These are phyloP conservation scores for Luffa aegyptiaca DNA, from an alignment of 306 rosid genomes.

Conservation along the genomic window DNA sequence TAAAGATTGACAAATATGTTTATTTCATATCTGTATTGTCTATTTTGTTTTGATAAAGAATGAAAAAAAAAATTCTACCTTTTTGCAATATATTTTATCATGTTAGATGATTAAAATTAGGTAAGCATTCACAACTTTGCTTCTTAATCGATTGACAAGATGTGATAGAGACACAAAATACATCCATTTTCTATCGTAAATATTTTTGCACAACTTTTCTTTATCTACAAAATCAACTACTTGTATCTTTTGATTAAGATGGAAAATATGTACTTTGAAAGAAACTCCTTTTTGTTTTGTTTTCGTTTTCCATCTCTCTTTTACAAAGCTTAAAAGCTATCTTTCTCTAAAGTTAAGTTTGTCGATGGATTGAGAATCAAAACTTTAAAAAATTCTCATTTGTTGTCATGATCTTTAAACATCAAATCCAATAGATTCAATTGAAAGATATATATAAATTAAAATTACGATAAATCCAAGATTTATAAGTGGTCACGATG, in stretches of 20 bases:
- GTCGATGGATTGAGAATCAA: neutral
- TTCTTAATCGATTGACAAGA: neutral
- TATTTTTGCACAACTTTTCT: neutral
- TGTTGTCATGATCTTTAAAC: neutral
- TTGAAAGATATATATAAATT: neutral
- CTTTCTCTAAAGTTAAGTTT: neutral
- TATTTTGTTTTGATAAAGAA: neutral
- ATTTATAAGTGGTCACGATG: neutral
- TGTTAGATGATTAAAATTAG: neutral
- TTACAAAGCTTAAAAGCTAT: neutral
- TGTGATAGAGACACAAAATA: neutral
- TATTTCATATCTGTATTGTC: neutral
- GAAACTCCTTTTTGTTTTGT: neutral
- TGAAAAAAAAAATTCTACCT: neutral
- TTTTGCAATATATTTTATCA: neutral
- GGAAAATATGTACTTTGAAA: neutral
- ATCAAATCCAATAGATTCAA: neutral
- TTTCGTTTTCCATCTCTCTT: neutral
- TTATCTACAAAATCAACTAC: neutral
- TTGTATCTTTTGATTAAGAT: neutral
- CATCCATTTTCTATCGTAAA: neutral
- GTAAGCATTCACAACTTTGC: neutral
- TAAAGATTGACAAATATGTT: neutral
- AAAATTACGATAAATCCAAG: neutral
- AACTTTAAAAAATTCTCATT: neutral